Evolutionary conservation across 2,329 filamentous ascomycete genomes (phyloP), one percentile per base, ranked within the genome.

Genomic region (Fusarium domesticum): DNA sequence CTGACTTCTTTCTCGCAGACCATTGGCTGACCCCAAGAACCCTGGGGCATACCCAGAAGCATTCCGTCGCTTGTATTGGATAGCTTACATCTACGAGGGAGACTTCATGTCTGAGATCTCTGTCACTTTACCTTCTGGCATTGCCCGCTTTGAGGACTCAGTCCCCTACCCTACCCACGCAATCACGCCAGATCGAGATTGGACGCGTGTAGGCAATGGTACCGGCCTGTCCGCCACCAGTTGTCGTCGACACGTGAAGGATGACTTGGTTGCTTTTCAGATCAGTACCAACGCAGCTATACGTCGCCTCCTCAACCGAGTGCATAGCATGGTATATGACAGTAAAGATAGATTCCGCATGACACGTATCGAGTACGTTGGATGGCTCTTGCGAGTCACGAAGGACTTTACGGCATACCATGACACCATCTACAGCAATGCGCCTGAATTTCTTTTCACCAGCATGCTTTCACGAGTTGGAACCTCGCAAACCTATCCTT

Each of bases 241-340:
- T n/a, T n/a, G n/a, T n/a, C n/a, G n/a, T n/a, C n/a, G n/a, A n/a
- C n/a, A 6, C 23, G 31, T 12, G 30, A 23, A 2, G 56, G n/a
- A 64, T 35, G 60, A 63, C 17, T 44, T 64, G 1, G 54, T 63
- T 0, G 61, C 58, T 0, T 64, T 64, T 11, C 62, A 64, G 4
- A 60, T 64, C 16, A 63, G 54, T 12, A 64, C 61, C 2, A 64
- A 62, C 35, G 58, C 62, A 1, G 58, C 62, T 1, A 64, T 64
- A 11, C 47, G 62, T 4, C 54, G 62, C 0, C 62, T 64, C 20
- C 35, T 64, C 0, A 64, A 64, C 5, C 54, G 61, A 1, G 59
- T 62, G 3, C 61, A 64, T 18, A 63, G 59, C 6, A 53, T 61
- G 1, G 52, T 64, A 2, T 64, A 64, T 34, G 56, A 63, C 18